These are phyloP conservation scores for Circinella umbellata DNA, from an alignment of 371 early-diverging fungal species.

Conservation along the genomic window DNA sequence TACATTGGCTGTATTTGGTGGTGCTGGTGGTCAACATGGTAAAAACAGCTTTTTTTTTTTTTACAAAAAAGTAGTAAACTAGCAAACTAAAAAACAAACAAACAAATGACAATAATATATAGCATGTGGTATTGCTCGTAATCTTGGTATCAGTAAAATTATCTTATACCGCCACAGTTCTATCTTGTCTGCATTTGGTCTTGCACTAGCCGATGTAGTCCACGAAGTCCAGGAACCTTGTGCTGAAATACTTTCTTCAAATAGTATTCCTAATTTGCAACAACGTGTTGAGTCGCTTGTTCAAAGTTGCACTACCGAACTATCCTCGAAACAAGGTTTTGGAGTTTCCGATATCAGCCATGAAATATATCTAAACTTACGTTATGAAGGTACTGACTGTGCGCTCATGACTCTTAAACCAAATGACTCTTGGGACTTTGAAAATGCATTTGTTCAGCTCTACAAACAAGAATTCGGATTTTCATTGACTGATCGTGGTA, in stretches of 20 bases:
- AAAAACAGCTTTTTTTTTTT: not conserved
- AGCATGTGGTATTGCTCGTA: slow-evolving; percentile 92
- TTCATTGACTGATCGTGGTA: slow-evolving; percentile 74
- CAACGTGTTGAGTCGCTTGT: slow-evolving; percentile 57
- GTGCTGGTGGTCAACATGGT: slow-evolving; percentile 90
- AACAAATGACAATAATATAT: not conserved
- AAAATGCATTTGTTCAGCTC: slow-evolving; percentile 61
- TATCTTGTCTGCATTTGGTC: slow-evolving; percentile 93
- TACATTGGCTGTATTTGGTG: slow-evolving; percentile 93
- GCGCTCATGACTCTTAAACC: slow-evolving; percentile 89
- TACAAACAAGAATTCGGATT: slow-evolving; percentile 95
- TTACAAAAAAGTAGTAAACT: slow-evolving; percentile 5
- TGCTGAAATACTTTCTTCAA: slow-evolving; percentile 39
- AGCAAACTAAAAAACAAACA: not conserved
- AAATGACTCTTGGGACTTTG: slow-evolving; percentile 60
- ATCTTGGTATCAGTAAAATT: slow-evolving; percentile 82
- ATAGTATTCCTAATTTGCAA: slow-evolving; percentile 47
- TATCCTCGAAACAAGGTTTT: slow-evolving; percentile 74
- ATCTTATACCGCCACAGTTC: slow-evolving; percentile 89
- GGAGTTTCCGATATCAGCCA: slow-evolving; percentile 49
- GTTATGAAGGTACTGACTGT: slow-evolving; percentile 95
- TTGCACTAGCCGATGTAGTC: slow-evolving; percentile 91
- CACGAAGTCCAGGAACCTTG: slow-evolving; percentile 91
- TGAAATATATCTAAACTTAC: slow-evolving; percentile 85
- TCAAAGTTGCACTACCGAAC: slow-evolving; percentile 42